Base-by-base conservation (phyloP, 345 rosid genomes). In the Eucalyptus virginea region DNA sequence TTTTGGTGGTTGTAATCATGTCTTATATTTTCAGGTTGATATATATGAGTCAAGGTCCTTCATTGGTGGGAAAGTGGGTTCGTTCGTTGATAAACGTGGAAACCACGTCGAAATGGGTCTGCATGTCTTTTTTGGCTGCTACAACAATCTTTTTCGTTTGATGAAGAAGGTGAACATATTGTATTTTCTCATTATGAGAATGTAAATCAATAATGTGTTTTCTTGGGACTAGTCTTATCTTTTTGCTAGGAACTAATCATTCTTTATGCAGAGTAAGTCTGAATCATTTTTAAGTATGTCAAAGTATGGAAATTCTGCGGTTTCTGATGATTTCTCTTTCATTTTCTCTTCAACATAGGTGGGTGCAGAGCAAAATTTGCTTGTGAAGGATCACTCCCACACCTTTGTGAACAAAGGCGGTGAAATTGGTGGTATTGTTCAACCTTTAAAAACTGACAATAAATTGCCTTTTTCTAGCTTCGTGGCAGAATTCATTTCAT, bases 11-110 rank as follows among this genome's bases (percentile, higher is more conserved):
- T 77, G 47, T 11, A 37, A 77, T 11, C 85, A 77, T 40, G 30
- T 77, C 85, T 92, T 62, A n/a, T 40, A 50, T 87, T 89, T 87
- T 89, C 94, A 98, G 99, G 99, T 98, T 88, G 98, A 98, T 93
- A 95, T 98, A 91, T 98, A 98, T 42, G 99, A 98, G 47, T 97
- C 97, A 30, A 95, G 98, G 92, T 17, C 95, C 67, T 98, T 98
- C 94, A 97, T 97, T 88, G 99, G 99, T 89, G 99, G 99, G 88
- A 98, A 98, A 96, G 99, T 97, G 26, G 99, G 99, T 89, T 98
- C 99, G 24, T 97, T 98, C 92, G 96, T 98, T 88, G 99, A 98
- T 94, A 95, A 60, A 92, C 93, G 92, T 18, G 99, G 99, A 88
- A 98, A 98, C 93, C 99, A 98, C 88, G 89, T 98, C 6, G 99